phyloP scores from a whole-genome alignment of 1,139 yeast species.

The Scheffersomyces quercinus region DNA sequence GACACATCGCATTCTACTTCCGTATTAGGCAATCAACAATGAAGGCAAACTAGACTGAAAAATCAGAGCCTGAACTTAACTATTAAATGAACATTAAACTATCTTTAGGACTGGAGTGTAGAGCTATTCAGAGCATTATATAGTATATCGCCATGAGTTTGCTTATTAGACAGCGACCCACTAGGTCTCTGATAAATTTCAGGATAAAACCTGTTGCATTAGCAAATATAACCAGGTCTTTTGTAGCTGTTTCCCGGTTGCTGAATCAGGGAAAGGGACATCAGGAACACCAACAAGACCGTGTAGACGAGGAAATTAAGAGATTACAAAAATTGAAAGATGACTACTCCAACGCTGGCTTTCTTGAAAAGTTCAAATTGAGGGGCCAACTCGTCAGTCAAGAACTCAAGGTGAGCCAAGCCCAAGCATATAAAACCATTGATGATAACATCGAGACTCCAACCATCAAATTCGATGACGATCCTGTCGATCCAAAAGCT shows the following conservation, averaged over 20 bases:
- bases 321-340: constrained; percentile 24
- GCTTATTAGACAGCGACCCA: not conserved
- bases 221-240: not conserved
- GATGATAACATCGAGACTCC: constrained; percentile 22
- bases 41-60: constrained; percentile 15
- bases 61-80: not conserved
- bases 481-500: constrained; percentile 21
- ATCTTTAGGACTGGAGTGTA: too few relatives aligned
- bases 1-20: constrained; percentile 5
- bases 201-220: not conserved
- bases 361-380: constrained; percentile 26
- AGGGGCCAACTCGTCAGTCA: constrained; percentile 26
- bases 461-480: constrained; percentile 15
- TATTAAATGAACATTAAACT: too few relatives aligned
- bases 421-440: constrained; percentile 20
- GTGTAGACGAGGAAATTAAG: constrained; percentile 20
- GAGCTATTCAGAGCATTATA: too few relatives aligned
- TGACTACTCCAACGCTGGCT: constrained; percentile 24
- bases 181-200: not conserved
- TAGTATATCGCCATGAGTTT: not conserved
- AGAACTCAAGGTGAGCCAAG: constrained; percentile 24
- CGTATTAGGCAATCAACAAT: constrained; percentile 15
- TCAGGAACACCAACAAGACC: constrained; percentile 7
- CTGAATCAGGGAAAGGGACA: not conserved
- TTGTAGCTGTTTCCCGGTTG: too few relatives aligned